Evolutionary conservation across 805 yeast species (phyloP).

Genomic region (Candida odintsovae): DNA sequence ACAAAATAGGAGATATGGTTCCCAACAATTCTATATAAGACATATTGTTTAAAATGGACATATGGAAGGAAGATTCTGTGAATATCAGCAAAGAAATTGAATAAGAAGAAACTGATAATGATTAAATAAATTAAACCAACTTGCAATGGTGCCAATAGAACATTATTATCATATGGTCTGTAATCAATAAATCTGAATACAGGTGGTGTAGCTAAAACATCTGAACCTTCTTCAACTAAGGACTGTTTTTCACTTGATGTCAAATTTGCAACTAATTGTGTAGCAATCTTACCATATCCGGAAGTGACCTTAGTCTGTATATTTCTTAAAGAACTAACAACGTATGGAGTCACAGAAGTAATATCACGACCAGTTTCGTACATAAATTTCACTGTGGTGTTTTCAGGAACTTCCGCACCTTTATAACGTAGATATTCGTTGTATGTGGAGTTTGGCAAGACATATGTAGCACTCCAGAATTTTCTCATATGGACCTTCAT

Average conservation of each 20-base stretch:
- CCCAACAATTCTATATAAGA: slow-evolving; percentile 45
- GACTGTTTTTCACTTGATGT: slow-evolving; percentile 21
- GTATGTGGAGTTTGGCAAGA: slow-evolving; percentile 42
- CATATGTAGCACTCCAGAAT: slow-evolving; percentile 60
- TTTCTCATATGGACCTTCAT: slow-evolving; percentile 45
- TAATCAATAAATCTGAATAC: slow-evolving; percentile 35
- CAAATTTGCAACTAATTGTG: slow-evolving; percentile 26
- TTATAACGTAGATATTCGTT: slow-evolving; percentile 13
- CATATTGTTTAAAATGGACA: slow-evolving; percentile 37
- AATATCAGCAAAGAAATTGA: slow-evolving; percentile 49
- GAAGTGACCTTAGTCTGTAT: slow-evolving; percentile 30
- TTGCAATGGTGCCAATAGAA: slow-evolving; percentile 60
- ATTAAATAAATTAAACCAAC: slow-evolving; percentile 71
- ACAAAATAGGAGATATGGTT: slow-evolving; percentile 51
- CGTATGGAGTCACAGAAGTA: slow-evolving; percentile 37
- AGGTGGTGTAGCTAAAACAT: slow-evolving; percentile 30
- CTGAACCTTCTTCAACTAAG: slow-evolving; percentile 16
- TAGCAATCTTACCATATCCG: slow-evolving; percentile 14
- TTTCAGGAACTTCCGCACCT: slow-evolving; percentile 28
- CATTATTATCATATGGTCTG: slow-evolving; percentile 44
- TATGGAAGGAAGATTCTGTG: slow-evolving; percentile 45
- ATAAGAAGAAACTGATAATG: slow-evolving; percentile 67
- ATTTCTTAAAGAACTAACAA: slow-evolving; percentile 36
- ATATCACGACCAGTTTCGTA: slow-evolving; percentile 67
- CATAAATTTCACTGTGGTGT: slow-evolving; percentile 33